These are phyloP conservation scores for Cephaloascus albidus DNA, from an alignment of 805 yeast species.

Conservation along the genomic window DNA sequence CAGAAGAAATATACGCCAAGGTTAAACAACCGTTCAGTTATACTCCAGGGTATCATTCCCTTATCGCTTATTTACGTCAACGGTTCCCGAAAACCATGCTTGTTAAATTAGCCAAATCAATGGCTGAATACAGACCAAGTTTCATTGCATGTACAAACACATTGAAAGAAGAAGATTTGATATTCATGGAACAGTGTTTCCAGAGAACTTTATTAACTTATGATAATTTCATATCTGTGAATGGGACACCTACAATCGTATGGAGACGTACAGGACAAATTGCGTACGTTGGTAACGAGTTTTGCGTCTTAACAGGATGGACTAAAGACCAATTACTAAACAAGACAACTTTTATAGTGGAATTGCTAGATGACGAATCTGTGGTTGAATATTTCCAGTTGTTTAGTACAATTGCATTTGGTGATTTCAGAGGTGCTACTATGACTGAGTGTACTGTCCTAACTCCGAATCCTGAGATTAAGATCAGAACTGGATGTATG, in stretches of 20 bases:
- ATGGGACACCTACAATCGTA: conserved; percentile 91
- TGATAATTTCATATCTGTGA: conserved; percentile 70
- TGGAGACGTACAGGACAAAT: conserved; percentile 97
- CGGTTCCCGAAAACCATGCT: conserved; percentile 65
- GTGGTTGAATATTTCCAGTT: conserved; percentile 83
- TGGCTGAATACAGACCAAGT: conserved; percentile 87
- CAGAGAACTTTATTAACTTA: conserved; percentile 87
- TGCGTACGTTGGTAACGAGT: conserved; percentile 92
- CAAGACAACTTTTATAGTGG: conserved; percentile 66
- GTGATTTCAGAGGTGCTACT: conserved; percentile 79
- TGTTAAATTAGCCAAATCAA: conserved; percentile 74
- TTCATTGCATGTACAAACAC: conserved; percentile 90
- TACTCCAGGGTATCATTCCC: conserved; percentile 82
- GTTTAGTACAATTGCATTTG: conserved; percentile 79
- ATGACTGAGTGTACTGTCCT: conserved; percentile 79
- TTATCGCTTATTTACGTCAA: conserved; percentile 61
- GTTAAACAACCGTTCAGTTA: conserved; percentile 76
- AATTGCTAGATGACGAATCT: conserved; percentile 78
- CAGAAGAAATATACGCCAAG: conserved; percentile 71
- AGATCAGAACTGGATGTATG: conserved; percentile 70
- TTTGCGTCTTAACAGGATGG: conserved; percentile 90
- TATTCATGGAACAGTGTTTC: conserved; percentile 93
- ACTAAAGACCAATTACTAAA: conserved; percentile 55
- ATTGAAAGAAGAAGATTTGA: conserved; percentile 80
- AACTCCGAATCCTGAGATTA: conserved; percentile 44